Conservation (phyloP, 164 flowering plant species). For the Brasenia schreberi region DNA sequence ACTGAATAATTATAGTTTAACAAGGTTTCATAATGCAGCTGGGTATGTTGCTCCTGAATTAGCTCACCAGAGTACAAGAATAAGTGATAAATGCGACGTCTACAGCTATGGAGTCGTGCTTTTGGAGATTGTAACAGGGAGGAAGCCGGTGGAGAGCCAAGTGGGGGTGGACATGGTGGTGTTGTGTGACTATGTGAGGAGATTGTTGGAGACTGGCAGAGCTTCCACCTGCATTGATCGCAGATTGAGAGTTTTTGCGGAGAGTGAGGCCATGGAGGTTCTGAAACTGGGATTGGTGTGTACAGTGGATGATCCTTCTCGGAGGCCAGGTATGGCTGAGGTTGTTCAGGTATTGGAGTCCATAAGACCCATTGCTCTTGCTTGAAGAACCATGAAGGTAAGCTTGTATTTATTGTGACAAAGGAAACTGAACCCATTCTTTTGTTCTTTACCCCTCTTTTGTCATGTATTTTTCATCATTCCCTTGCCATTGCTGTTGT, state of each 20-base stretch:
- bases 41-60: slow-evolving; percentile 96
- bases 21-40: slow-evolving; percentile 64
- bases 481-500: background rate
- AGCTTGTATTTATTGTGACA: background rate
- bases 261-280: slow-evolving; percentile 82
- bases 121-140: slow-evolving; percentile 85
- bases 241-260: slow-evolving; percentile 56
- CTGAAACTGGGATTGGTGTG: slow-evolving; percentile 89
- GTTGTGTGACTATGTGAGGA: slow-evolving; percentile 70
- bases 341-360: slow-evolving; percentile 94
- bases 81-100: slow-evolving; percentile 85
- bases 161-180: slow-evolving; percentile 51
- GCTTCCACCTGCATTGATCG: slow-evolving; percentile 74
- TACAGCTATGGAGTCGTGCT: slow-evolving; percentile 86
- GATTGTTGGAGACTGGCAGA: slow-evolving; percentile 50
- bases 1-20: slow-evolving; percentile 43
- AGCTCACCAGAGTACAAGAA: slow-evolving; percentile 46
- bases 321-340: slow-evolving; percentile 97
- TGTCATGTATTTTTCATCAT: background rate
- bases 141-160: slow-evolving; percentile 88
- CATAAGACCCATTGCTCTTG: slow-evolving; percentile 43
- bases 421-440: background rate
- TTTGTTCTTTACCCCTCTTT: background rate
- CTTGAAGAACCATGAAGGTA: background rate
- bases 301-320: slow-evolving; percentile 59